Conservation (phyloP, 371 early-diverging fungal genomes). For the Lichtheimia ramosa region DNA sequence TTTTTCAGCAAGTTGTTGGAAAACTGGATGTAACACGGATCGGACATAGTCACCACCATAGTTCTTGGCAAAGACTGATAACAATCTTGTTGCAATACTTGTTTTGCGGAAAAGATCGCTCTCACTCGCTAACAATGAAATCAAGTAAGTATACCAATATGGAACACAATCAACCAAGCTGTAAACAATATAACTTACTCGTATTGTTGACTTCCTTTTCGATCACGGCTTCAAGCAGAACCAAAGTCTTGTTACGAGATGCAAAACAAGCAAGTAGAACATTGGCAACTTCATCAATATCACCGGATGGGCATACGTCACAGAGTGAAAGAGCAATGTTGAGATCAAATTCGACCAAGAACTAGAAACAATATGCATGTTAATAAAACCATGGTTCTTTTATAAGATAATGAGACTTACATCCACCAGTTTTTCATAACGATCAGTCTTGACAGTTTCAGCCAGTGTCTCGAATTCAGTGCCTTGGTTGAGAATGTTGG, state of each 20-base stretch:
- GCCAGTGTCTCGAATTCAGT: constrained; percentile 84
- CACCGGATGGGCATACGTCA: constrained; percentile 83
- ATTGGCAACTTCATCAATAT: constrained; percentile 85
- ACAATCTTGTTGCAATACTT: constrained; percentile 84
- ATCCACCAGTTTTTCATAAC: constrained; percentile 78
- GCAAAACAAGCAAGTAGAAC: constrained; percentile 82
- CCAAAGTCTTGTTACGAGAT: constrained; percentile 67
- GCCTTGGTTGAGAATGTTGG: constrained; percentile 86
- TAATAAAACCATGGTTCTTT: not conserved
- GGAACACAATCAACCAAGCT: too few species aligned
- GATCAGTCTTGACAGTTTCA: constrained; percentile 71
- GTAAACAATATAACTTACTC: constrained; percentile 27
- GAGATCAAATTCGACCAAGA: constrained; percentile 65
- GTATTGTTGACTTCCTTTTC: constrained; percentile 83
- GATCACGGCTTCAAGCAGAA: constrained; percentile 78
- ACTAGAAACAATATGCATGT: constrained; percentile 21
- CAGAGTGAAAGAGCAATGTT: constrained; percentile 80
- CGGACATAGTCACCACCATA: constrained; percentile 86
- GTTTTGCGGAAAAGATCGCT: constrained; percentile 90
- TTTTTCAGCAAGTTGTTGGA: constrained; percentile 57
- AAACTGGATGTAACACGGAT: constrained; percentile 73
- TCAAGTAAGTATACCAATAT: too few species aligned
- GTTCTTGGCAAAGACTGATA: constrained; percentile 80
- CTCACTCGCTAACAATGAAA: constrained; percentile 61
- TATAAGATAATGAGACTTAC: constrained; percentile 30